phyloP scores from a whole-genome alignment of 495 filamentous ascomycete species.

The Rhypophila decipiens region DNA sequence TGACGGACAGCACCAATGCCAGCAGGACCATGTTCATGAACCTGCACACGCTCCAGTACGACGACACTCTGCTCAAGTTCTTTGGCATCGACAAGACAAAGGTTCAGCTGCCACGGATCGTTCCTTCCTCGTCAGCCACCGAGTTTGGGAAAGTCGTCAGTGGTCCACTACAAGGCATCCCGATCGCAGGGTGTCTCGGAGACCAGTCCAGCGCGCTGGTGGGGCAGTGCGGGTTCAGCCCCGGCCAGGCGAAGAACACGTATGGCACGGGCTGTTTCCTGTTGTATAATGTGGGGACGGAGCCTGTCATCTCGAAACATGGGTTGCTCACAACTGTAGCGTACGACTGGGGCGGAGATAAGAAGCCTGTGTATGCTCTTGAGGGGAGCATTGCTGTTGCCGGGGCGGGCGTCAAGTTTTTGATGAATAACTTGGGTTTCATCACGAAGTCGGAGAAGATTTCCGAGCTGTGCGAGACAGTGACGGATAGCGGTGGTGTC shows the following conservation, averaged over 20 bases:
- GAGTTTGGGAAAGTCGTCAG: slow-evolving; percentile 64
- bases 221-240: slow-evolving; percentile 82
- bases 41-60: slow-evolving; percentile 78
- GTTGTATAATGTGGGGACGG: slow-evolving; percentile 85
- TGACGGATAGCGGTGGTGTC: slow-evolving; percentile 85
- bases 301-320: slow-evolving; percentile 85
- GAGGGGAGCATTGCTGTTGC: slow-evolving; percentile 92
- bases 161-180: slow-evolving; percentile 66
- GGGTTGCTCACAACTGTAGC: slow-evolving; percentile 86
- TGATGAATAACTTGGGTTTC: slow-evolving; percentile 86
- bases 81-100: slow-evolving; percentile 74
- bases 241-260: slow-evolving; percentile 89
- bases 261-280: slow-evolving; percentile 96
- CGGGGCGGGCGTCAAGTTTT: slow-evolving; percentile 82
- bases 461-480: slow-evolving; percentile 71
- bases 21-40: slow-evolving; percentile 98
- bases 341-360: slow-evolving; percentile 69
- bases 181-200: slow-evolving; percentile 80
- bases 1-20: slow-evolving; percentile 90
- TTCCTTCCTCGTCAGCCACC: slow-evolving; percentile 73
- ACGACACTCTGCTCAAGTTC: slow-evolving; percentile 72
- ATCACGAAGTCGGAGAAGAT: slow-evolving; percentile 72
- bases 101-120: slow-evolving; percentile 74
- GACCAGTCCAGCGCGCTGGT: slow-evolving; percentile 92
- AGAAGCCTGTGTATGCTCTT: slow-evolving; percentile 79